Base-by-base conservation (phyloP, 371 early-diverging fungal genomes). In the Thermomucor indicae-seudaticae region DNA sequence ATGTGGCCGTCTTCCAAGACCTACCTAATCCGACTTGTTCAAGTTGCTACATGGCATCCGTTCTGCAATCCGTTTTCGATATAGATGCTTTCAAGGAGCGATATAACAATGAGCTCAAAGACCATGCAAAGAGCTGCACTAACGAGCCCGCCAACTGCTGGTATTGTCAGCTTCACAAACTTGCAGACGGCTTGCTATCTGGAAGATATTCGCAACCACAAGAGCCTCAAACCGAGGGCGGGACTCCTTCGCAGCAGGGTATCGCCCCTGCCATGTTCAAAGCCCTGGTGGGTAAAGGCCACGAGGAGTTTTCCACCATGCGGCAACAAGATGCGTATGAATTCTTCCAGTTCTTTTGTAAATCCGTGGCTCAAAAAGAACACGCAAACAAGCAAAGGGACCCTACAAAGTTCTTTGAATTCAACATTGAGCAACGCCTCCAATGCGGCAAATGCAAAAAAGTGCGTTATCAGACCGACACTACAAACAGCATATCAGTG, bases 281-380 rank as follows among this genome's bases (percentile, higher is more conserved):
- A 61, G 67, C 77, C 0, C 61, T 95, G 5, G 74, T 96, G n/a
- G 93, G 92, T 17, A 83, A 84, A 47, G 92, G 86, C 17, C 95
- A 96, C 59, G 69, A 80, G 10, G 98, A 97, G 60, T 98, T 98
- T 52, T 83, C 90, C 4, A 88, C 95, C 0, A 96, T 95, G 96
- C 79, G 93, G 37, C 98, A 98, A 65, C 98, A 98, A 79, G 98
- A 98, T 64, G 95, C 97, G 0, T 93, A 84, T 65, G 98, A 98
- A 67, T 97, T 93, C 57, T 81, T 93, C 53, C 89, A 87, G 57
- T 85, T 88, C 49, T 56, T 96, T 32, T 55, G 80, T 46, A 86
- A 86, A 37, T 67, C 78, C 7, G 67, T 95, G 16, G 78, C 87
- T 46, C 83, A 89, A 60, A 84, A 83, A 43, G 92, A 94, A 47